phyloP scores from a whole-genome alignment of 768 basidiomycete genomes.

The Suillus brevipes region DNA sequence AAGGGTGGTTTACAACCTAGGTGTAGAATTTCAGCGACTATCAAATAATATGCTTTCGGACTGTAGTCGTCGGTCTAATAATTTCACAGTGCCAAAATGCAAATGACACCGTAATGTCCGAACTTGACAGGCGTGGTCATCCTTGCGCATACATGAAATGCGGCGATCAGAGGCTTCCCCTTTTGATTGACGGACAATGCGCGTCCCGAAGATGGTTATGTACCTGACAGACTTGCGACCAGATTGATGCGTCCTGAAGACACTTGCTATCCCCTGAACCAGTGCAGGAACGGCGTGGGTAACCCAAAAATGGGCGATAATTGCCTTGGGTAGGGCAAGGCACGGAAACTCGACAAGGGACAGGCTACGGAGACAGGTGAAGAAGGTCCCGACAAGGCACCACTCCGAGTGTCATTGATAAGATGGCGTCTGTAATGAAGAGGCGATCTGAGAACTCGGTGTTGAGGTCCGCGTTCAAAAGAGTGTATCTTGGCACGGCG shows the following conservation, averaged over 20 bases:
- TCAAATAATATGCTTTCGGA: neutral
- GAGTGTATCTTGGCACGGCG: neutral
- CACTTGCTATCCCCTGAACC: neutral
- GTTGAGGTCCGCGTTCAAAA: neutral
- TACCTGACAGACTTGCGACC: neutral
- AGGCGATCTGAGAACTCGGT: neutral
- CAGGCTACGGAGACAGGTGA: neutral
- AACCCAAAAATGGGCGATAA: neutral
- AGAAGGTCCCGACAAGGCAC: neutral
- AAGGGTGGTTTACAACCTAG: neutral
- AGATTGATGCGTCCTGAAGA: neutral
- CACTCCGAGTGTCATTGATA: neutral
- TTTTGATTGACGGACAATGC: slow-evolving; percentile 1
- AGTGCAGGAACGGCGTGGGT: neutral
- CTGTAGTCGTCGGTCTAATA: neutral
- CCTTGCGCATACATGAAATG: neutral
- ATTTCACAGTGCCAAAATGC: neutral
- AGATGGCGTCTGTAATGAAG: neutral
- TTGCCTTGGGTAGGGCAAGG: neutral
- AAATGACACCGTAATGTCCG: slow-evolving; percentile 3
- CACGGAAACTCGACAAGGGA: neutral
- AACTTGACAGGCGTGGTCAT: neutral
- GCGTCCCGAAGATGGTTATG: neutral
- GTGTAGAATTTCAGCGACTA: neutral
- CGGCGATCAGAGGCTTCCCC: neutral